A percentile compares a stretch with the other conserved stretches of the same genome.
Evolutionary conservation across 1,284 basidiomycete genomes (phyloP).

Genomic region (Boletellus dicymbophilus): DNA sequence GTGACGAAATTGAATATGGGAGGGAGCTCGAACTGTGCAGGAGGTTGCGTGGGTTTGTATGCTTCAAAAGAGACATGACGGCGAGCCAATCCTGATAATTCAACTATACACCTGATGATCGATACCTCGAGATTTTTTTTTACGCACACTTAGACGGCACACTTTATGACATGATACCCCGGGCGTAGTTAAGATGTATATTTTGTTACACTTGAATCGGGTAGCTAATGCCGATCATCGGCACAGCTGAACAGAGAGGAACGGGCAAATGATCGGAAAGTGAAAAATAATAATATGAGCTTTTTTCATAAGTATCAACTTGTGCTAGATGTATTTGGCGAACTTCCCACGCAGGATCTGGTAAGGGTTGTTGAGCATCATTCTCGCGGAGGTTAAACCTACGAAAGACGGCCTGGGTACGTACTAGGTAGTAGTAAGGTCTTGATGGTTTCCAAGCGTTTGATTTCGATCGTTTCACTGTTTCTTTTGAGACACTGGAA

Average conservation of each 20-base stretch:
- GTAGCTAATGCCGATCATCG: background rate
- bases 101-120: slow-evolving; percentile 18
- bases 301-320: no score
- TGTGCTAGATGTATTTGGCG: no score
- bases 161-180: slow-evolving; percentile 27
- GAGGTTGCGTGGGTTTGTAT: slow-evolving; percentile 43
- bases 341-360: no score
- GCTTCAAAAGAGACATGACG: slow-evolving; percentile 29
- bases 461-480: no score
- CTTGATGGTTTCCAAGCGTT: no score
- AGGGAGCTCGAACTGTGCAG: slow-evolving; percentile 32
- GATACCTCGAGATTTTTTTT: slow-evolving; percentile 21
- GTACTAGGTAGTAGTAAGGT: no score
- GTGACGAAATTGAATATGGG: slow-evolving; percentile 20
- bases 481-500: no score
- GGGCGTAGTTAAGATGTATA: slow-evolving; percentile 27
- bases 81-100: slow-evolving; percentile 6
- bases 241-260: background rate
- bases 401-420: no score
- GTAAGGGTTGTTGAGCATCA: no score
- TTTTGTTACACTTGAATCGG: slow-evolving; percentile 19
- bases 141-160: slow-evolving; percentile 21
- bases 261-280: no score
- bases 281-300: no score
- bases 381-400: no score